These are phyloP conservation scores for Apophysomyces sp. DNA, from an alignment of 371 early-diverging fungal genomes.

Conservation along the genomic window DNA sequence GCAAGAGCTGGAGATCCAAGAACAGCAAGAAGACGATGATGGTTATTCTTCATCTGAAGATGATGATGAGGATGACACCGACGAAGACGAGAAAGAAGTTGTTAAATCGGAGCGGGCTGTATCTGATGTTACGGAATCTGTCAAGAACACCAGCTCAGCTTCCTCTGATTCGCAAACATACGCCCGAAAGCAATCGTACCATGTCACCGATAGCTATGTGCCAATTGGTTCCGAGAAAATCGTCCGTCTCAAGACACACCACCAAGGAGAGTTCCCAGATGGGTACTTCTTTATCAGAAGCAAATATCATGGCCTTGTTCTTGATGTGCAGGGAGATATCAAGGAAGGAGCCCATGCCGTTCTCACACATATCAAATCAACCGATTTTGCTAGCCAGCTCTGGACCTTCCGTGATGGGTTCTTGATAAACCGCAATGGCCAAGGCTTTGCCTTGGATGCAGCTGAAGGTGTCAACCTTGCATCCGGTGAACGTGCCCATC, in stretches of 20 bases:
- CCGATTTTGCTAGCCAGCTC: conserved; percentile 47
- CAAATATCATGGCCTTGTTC: conserved; percentile 40
- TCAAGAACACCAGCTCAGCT: conserved; percentile 2
- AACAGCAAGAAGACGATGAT: conserved; percentile 27
- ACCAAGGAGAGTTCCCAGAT: conserved; percentile 23
- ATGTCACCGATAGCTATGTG: conserved; percentile 20
- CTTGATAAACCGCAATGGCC: conserved; percentile 49
- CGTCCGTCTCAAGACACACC: conserved; percentile 36
- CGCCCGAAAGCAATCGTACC: conserved; percentile 15
- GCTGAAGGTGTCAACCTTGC: conserved; percentile 12
- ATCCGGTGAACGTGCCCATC: conserved; percentile 30
- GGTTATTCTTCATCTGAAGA: conserved; percentile 28
- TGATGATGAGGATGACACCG: conserved; percentile 17
- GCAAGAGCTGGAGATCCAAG: conserved; percentile 19
- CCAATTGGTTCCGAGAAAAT: conserved; percentile 46
- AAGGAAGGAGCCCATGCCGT: conserved; percentile 22
- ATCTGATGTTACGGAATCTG: not conserved
- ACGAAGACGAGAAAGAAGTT: conserved; percentile 21
- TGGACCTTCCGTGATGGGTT: conserved; percentile 52
- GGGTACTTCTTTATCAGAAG: conserved; percentile 50
- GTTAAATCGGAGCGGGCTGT: conserved; percentile 3
- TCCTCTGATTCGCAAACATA: not conserved
- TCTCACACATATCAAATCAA: conserved; percentile 28
- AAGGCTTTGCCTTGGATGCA: conserved; percentile 33
- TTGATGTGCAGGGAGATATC: conserved; percentile 30